Evolutionary conservation across 2,329 filamentous ascomycete species (phyloP).

Genomic region (Fusarium keratoplasticum): DNA sequence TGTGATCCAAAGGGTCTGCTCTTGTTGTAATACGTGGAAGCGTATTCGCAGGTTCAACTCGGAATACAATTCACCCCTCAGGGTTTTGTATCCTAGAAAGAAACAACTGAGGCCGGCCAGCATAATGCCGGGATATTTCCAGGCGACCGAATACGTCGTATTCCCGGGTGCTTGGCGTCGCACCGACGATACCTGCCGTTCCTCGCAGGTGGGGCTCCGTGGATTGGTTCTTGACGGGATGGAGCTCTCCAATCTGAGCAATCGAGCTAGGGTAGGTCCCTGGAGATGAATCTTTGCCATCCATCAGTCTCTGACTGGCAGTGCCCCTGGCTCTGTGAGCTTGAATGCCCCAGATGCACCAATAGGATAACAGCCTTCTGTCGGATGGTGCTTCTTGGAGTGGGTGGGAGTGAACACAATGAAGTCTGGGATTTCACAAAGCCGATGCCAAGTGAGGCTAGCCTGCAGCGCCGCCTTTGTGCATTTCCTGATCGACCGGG

Average conservation of each 20-base stretch:
- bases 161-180: conserved; percentile 1
- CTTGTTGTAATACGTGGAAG: not conserved
- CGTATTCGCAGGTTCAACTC: conserved; percentile 13
- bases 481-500: not conserved
- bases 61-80: not conserved
- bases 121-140: conserved; percentile 25
- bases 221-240: conserved; percentile 15
- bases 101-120: not conserved
- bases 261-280: conserved; percentile 34
- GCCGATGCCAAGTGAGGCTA: conserved; percentile 1
- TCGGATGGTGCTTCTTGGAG: not conserved
- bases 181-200: conserved; percentile 10
- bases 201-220: conserved; percentile 4
- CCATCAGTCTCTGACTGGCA: conserved; percentile 20
- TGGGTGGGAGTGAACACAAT: conserved; percentile 19
- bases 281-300: conserved; percentile 19
- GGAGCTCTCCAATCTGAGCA: conserved; percentile 10
- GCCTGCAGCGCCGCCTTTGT: not conserved
- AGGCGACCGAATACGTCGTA: conserved; percentile 41
- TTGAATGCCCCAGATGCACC: conserved; percentile 13
- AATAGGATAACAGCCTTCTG: conserved; percentile 5
- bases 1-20: not conserved
- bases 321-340: conserved; percentile 25
- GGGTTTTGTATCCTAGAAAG: not conserved
- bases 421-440: conserved; percentile 8